Base-by-base conservation (phyloP, 768 basidiomycete species). In the Lyophyllum decastes region DNA sequence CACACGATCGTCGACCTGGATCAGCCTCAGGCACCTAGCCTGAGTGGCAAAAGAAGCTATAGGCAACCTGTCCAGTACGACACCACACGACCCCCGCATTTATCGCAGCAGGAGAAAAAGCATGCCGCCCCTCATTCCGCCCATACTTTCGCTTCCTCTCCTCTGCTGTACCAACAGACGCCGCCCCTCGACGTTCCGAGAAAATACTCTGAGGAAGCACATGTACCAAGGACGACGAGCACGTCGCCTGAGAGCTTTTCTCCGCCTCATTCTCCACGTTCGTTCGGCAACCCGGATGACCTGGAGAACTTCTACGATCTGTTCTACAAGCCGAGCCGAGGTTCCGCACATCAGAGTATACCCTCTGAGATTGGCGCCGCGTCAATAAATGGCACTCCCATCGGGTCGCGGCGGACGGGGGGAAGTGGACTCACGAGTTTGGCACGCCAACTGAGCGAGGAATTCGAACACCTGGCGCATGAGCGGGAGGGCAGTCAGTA, bases 281-380 rank as follows among this genome's bases (percentile, higher is more conserved):
- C 79, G 2, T 72, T 90, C 34, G 82, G 83, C 10, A 79, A 76
- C 55, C 78, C 81, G 0, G 86, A 87, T 55, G 88, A 91, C 61
- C 75, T 91, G 7, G 87, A 89, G n/a, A 78, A 82, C 11, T 92
- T 88, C 74, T 83, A 82, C 35, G 87, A 91, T 64, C 74, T 92
- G 8, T 92, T 92, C 70, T 91, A 88, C 67, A 76, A 75, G 41
- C 87, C 87, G 6, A 68, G 62, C 51, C 59, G 41, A 27, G 52
- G 52, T 24, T 38, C 54, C 34, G 40, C 45, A 22, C 40, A 44
- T 59, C 62, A 57, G 58, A 62, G 64, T 49, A 30, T 55, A 21
- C 55, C 53, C 8, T 54, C 57, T 2, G 62, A 44, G 56, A 62
- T 17, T n/a, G 48, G 24, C 12, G 3, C 41, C 35, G 27, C 50